phyloP scores from a whole-genome alignment of 768 basidiomycete genomes.

The Vararia minispora region DNA sequence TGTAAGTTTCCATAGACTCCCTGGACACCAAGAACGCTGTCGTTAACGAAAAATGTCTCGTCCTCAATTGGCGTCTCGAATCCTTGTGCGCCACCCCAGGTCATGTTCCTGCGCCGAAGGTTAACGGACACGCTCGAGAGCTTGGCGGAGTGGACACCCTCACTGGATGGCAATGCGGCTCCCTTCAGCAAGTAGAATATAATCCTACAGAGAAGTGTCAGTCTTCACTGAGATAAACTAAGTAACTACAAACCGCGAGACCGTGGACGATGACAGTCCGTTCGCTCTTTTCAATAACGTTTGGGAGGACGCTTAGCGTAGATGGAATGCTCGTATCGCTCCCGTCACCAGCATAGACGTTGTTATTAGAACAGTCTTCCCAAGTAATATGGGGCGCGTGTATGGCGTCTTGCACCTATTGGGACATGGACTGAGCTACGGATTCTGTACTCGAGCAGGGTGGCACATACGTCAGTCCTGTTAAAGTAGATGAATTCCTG shows the following conservation, averaged over 20 bases:
- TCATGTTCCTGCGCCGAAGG: constrained; percentile 23
- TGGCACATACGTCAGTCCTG: constrained; percentile 28
- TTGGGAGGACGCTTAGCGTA: constrained; percentile 24
- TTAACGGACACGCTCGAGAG: no score
- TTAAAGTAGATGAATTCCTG: constrained; percentile 49
- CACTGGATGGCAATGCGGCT: constrained; percentile 26
- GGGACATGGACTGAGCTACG: neutral
- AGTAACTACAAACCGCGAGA: constrained; percentile 17
- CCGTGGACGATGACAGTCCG: constrained; percentile 25
- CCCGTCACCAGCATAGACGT: constrained; percentile 19
- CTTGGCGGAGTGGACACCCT: constrained; percentile 4
- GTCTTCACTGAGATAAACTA: neutral
- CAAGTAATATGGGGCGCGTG: constrained; percentile 26
- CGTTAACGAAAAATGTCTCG: constrained; percentile 21
- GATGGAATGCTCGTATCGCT: constrained; percentile 22
- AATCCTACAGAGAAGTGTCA: constrained; percentile 18
- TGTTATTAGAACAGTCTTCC: constrained; percentile 17
- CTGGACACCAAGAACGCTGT: no score
- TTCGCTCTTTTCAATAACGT: constrained; percentile 26
- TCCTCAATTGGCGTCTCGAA: constrained; percentile 24
- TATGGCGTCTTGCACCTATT: constrained; percentile 25
- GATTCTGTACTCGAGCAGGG: neutral
- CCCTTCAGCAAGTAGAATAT: constrained; percentile 25
- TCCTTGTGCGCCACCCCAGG: constrained; percentile 24
- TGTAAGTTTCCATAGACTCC: constrained; percentile 23